Evolutionary conservation across 2,329 filamentous ascomycete genomes (phyloP).

Genomic region (Diplodia mutila): DNA sequence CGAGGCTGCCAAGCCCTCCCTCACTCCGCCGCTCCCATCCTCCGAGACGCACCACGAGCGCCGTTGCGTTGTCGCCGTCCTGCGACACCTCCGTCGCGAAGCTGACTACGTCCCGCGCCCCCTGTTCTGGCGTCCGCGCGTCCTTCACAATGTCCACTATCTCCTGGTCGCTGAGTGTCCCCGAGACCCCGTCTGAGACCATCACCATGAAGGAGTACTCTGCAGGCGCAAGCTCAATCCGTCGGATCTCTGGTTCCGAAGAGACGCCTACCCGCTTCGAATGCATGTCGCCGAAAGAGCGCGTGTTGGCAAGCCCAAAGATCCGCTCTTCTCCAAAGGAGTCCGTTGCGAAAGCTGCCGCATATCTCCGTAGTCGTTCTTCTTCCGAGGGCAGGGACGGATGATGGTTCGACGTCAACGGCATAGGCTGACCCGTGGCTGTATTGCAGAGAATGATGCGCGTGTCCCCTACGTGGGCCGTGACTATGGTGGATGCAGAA

Average conservation of each 20-base stretch:
- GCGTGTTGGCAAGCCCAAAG: conserved; percentile 88
- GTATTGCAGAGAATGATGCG: conserved; percentile 89
- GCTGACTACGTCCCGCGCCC: conserved; percentile 74
- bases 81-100: conserved; percentile 83
- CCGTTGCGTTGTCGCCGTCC: conserved; percentile 67
- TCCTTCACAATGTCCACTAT: conserved; percentile 97
- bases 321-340: conserved; percentile 98
- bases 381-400: conserved; percentile 85
- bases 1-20: conserved; percentile 84
- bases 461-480: conserved; percentile 92
- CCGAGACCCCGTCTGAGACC: conserved; percentile 86
- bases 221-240: conserved; percentile 77
- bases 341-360: conserved; percentile 86
- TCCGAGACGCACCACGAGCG: conserved; percentile 64
- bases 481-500: conserved; percentile 79
- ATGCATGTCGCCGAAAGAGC: conserved; percentile 89
- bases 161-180: conserved; percentile 86
- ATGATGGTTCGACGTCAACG: conserved; percentile 89
- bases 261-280: conserved; percentile 92
- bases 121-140: conserved; percentile 86
- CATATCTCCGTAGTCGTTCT: conserved; percentile 80
- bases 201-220: conserved; percentile 90
- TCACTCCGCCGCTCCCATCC: conserved; percentile 74
- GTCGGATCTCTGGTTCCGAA: conserved; percentile 86
- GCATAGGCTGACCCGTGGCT: conserved; percentile 74